Base-by-base conservation (phyloP, 2,329 filamentous ascomycete genomes). In the Aspergillus neotritici region DNA sequence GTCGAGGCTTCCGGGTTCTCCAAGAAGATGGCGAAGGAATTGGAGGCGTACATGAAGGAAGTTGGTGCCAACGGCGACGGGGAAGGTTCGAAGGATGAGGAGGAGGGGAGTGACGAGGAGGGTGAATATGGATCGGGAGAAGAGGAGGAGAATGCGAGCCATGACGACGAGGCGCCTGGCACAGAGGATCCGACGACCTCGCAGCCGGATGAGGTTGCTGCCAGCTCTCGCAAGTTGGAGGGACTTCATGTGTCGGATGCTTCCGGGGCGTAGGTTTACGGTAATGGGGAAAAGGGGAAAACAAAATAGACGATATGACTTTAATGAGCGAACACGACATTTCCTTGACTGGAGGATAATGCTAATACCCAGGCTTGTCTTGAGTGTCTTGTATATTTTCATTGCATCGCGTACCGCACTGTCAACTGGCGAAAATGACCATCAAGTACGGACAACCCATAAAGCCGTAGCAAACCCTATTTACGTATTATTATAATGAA, bases 1-100 rank as follows among this genome's bases (percentile, higher is more conserved):
- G 89, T 94, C 1, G 86, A 94, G 61, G 93, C 93, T 0, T 94
- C 88, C 2, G 93, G 93, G 0, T 97, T 98, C 65, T 94, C 88
- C 14, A 94, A 85, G 73, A 97, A 95, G 71, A 95, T 96, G 85
- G 80, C 88, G 12, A 94, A 93, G 66, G 93, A 98, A 55, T 71
- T 98, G 12, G 93, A 96, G 61, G 78, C 80, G 8, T 95, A 94
- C 52, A 93, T 98, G 70, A 84, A 89, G 61, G 79, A 82, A 40
- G 75, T 83, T 35, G 79, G 79, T 7, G 74, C 77, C 10, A 77
- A 81, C 49, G 73, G 74, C 3, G 74, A 77, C 54, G 68, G 71
- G 40, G 60, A 61, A 25, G 21, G 21, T 5, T 25, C 21, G 21
- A 4, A 25, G 5, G 62, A 61, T 3, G 64, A 61, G 14, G 62